Evolutionary conservation across 352 stramenopile species (phyloP).

Genomic region (Thalassiosira exigua): DNA sequence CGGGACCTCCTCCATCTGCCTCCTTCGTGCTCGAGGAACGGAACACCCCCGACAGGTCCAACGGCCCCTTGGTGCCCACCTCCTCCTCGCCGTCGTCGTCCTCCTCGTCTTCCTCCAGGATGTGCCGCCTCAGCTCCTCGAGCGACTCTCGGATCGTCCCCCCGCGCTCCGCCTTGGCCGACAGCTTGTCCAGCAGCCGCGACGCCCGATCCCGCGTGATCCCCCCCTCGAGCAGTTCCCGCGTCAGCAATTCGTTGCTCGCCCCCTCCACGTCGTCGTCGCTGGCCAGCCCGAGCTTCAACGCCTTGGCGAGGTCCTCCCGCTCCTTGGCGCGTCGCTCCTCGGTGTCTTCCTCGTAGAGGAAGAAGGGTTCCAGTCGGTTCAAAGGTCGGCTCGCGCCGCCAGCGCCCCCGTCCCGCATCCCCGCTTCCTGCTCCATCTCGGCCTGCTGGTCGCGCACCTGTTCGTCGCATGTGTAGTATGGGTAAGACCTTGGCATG

Average conservation of each 20-base stretch:
- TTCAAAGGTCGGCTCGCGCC: constrained; percentile 8
- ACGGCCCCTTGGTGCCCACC: constrained; percentile 15
- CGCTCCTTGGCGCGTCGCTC: constrained; percentile 31
- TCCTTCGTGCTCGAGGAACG: constrained; percentile 10
- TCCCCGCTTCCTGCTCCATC: not conserved
- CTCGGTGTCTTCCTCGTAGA: constrained; percentile 42
- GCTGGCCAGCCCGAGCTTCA: constrained; percentile 26
- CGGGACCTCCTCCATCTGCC: constrained; percentile 19
- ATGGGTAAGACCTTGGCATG: no score
- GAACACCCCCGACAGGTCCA: constrained; percentile 72
- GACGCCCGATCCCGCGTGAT: constrained; percentile 38
- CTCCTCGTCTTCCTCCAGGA: constrained; percentile 35
- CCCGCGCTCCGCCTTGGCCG: constrained; percentile 19
- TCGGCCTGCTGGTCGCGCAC: constrained; percentile 15
- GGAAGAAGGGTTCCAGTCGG: constrained; percentile 49
- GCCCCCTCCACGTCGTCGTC: constrained; percentile 42
- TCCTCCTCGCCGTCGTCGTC: not conserved
- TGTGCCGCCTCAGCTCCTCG: constrained; percentile 35
- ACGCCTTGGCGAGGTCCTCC: constrained; percentile 29
- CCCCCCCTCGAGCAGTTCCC: constrained; percentile 53
- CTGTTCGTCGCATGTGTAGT: constrained; percentile 27
- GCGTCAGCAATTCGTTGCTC: constrained; percentile 55
- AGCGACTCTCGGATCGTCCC: constrained; percentile 34
- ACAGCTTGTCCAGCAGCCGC: constrained; percentile 49
- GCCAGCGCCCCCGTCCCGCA: not conserved